Base-by-base conservation (phyloP, 1,139 yeast species). In the Lodderomyces metapsilosis region DNA sequence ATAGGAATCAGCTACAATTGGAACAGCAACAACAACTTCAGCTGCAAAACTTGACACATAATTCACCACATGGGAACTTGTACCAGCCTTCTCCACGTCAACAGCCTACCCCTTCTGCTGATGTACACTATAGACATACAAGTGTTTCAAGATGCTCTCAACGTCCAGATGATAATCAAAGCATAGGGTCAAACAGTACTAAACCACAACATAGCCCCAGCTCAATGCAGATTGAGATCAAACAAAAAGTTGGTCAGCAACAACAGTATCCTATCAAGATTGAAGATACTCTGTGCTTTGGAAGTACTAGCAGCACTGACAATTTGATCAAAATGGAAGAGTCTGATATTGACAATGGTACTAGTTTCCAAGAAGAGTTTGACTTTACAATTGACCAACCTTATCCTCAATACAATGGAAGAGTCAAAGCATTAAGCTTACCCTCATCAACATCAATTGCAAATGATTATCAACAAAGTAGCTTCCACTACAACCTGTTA, bases 281-380 rank as follows among this genome's bases (percentile, higher is more conserved):
- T 4, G 32, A 28, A 15, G 32, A 28, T 3, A 28, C n/a, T 6
- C 32, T 11, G 18, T 28, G 32, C 12, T 28, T 28, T 28, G 32
- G n/a, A 12, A n/a, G 16, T 15, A 24, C 27, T 11, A 24, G 12
- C n/a, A 28, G 18, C n/a, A 15, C 32, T 3, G 32, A 28, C 4
- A 28, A 16, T 15, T 28, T 28, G n/a, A 13, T 28, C 5, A 28
- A 28, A 9, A 25, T 25, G 11, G 32, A 28, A 4, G 18, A 28
- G 10, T 15, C 9, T 4, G 12, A 25, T 15, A 15, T 28, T 5
- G 32, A 15, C 18, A 28, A 9, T 16, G 15, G 25, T 22, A 22
- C 25, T 12, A 21, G 10, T 28, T 54, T 62, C 46, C 68, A 66
- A 3, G 53, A 61, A 3, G 66, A 64, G 42, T 64, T 64, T 45